Conservation (phyloP, 2,329 filamentous ascomycete genomes). For the Fusarium bactridioides region DNA sequence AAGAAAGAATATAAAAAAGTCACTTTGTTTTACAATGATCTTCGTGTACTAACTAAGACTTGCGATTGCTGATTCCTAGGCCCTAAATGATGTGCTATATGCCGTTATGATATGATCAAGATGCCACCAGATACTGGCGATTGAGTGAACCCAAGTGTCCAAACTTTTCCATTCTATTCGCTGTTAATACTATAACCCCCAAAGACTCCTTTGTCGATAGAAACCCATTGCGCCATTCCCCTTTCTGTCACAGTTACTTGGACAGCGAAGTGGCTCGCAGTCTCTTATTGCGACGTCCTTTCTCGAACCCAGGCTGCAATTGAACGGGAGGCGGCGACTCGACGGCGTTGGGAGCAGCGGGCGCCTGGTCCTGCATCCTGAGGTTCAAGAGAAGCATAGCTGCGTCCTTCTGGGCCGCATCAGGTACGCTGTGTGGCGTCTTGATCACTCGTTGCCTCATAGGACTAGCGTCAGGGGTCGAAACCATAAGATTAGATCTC, state of each 20-base stretch:
- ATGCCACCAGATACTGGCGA: background rate
- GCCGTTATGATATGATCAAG: background rate
- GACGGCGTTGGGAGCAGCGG: background rate
- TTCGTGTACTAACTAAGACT: slow-evolving; percentile 4
- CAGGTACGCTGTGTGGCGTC: background rate
- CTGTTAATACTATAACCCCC: slow-evolving; percentile 26
- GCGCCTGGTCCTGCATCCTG: slow-evolving; percentile 15
- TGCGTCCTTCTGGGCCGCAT: slow-evolving; percentile 30
- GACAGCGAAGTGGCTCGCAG: slow-evolving; percentile 29
- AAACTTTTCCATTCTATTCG: slow-evolving; percentile 30
- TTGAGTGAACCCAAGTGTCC: slow-evolving; percentile 12
- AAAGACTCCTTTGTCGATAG: background rate
- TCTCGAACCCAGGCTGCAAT: background rate
- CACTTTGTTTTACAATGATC: background rate
- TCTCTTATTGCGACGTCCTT: slow-evolving; percentile 38
- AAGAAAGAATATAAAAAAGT: background rate
- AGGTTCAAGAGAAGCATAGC: slow-evolving; percentile 38
- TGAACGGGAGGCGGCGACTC: background rate
- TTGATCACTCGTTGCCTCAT: background rate
- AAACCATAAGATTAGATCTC: slow-evolving; percentile 13
- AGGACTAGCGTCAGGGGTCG: slow-evolving; percentile 32
- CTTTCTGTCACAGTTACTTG: background rate
- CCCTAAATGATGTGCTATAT: slow-evolving; percentile 4
- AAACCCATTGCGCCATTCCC: background rate
- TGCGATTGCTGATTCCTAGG: slow-evolving; percentile 9